These are phyloP conservation scores for Tetramitus jugosus DNA, from an alignment of 208 protist genomes.

Conservation along the genomic window DNA sequence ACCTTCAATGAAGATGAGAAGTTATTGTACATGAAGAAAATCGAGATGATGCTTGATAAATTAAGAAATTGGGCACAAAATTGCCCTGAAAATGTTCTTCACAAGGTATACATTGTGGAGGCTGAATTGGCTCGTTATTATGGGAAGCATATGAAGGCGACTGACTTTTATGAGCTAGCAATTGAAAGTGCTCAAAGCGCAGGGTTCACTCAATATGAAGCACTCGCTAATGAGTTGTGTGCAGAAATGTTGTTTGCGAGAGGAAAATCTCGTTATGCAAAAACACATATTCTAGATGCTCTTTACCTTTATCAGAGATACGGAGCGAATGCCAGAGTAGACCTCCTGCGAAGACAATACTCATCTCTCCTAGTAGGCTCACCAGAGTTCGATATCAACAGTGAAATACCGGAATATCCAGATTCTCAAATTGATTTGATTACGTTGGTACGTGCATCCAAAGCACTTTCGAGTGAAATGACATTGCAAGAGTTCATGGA, in stretches of 20 bases:
- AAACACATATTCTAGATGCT: not conserved
- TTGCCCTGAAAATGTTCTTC: not conserved
- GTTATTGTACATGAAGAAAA: not conserved
- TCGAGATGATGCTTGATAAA: not conserved
- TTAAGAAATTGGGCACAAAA: not conserved
- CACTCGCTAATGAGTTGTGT: not conserved
- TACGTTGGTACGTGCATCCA: not conserved
- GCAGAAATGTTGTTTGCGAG: not conserved
- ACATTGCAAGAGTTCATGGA: not conserved
- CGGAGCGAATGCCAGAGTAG: not conserved
- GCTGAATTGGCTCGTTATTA: not conserved
- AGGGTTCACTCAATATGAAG: not conserved
- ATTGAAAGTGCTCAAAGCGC: not conserved
- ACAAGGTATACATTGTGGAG: not conserved
- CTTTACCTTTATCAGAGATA: not conserved
- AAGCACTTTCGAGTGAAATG: not conserved
- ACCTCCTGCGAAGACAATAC: not conserved
- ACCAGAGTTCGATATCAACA: not conserved
- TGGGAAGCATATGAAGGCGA: not conserved
- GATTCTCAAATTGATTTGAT: slow-evolving; percentile 3
- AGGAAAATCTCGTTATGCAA: not conserved
- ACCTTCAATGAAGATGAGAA: no score
- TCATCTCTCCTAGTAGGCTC: no score
- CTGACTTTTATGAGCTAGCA: not conserved
- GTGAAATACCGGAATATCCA: no score